Base-by-base conservation (phyloP, 2,329 filamentous ascomycete species). In the Aspergillus sp. region DNA sequence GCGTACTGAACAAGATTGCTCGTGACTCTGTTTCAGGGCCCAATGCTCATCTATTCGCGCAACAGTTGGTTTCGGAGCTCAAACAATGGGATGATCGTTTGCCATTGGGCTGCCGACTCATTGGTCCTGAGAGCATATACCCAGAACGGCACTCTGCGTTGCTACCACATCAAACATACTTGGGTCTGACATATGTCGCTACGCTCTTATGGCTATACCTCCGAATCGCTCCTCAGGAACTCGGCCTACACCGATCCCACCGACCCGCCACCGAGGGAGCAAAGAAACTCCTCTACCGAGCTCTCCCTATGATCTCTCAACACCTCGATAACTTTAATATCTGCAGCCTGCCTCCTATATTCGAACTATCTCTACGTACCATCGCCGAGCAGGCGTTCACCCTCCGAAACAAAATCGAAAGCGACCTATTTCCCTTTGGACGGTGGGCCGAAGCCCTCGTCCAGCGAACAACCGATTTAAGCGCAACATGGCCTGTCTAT, bases 161-260 rank as follows among this genome's bases (percentile, higher is more conserved):
- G 49, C 70, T 79, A 45, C 77, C 76, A 1, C 77, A 79, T 57
- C 77, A 79, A 58, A 78, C 64, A 43, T 79, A 78, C 50, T 64
- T 79, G 1, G 72, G 72, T 17, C 46, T 79, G 28, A 74, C 73
- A 15, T 77, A 79, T 48, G 68, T 72, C 30, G 75, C 76, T 8
- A 76, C 73, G 1, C 65, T 79, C 8, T 64, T 77, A 19, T 74
- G 73, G 65, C 68, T 79, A 15, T 77, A 77, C 56, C 60, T 75
- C 22, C 72, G 69, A 19, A 71, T 78, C 7, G 68, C 72, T 6
- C 66, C 73, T 1, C 69, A 69, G n/a, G 72, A 74, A 51, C 70
- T 74, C 9, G 69, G 66, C 1, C 46, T 76, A 19, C 70, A 72
- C 56, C 71, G 68, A 15, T 71, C 70, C 2, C 73, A 75, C 54